These are phyloP conservation scores for Nasturtium officinale DNA, from an alignment of 345 rosid genomes.

Conservation along the genomic window DNA sequence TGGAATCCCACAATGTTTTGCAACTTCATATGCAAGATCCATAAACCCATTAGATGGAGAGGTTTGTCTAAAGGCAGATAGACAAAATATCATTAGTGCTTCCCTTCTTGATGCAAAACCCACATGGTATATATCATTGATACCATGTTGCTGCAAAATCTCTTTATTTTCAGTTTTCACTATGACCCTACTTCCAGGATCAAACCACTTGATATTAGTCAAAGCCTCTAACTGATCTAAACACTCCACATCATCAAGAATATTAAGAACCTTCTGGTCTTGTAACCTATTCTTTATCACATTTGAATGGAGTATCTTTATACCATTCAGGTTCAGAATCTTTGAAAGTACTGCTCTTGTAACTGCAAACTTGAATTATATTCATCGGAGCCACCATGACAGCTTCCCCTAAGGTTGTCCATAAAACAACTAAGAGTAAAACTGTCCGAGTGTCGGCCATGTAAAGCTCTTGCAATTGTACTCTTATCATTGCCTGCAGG, in stretches of 20 bases:
- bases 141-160: neutral
- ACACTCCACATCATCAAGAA: slow-evolving; percentile 7
- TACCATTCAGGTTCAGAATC: neutral
- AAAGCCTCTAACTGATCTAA: neutral
- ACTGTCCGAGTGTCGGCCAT: too few relatives aligned
- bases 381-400: too few relatives aligned
- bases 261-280: neutral
- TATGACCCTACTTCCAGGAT: neutral
- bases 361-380: too few relatives aligned
- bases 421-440: too few relatives aligned
- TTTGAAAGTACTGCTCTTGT: neutral
- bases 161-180: neutral
- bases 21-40: neutral
- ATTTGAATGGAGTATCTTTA: neutral
- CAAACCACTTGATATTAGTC: neutral
- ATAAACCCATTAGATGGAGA: slow-evolving; percentile 45
- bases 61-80: neutral
- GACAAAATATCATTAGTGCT: too few relatives aligned
- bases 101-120: neutral
- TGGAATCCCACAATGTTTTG: neutral
- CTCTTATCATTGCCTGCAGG: too few relatives aligned
- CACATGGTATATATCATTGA: neutral
- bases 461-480: too few relatives aligned
- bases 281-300: neutral
- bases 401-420: too few relatives aligned